phyloP scores from a whole-genome alignment of 2,329 filamentous ascomycete species.

The Apiospora arundinis region DNA sequence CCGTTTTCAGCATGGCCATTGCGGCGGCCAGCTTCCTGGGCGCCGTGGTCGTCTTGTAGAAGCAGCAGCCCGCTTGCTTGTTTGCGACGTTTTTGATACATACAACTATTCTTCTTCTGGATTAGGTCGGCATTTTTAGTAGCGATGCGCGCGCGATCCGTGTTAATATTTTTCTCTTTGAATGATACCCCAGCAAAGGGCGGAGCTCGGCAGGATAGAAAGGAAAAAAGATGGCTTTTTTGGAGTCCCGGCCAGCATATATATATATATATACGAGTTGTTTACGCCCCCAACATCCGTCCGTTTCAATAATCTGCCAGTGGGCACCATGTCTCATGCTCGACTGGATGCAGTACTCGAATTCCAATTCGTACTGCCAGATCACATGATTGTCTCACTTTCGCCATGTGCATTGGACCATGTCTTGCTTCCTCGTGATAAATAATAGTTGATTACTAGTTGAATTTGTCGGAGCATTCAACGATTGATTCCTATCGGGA shows the following conservation, averaged over 20 bases:
- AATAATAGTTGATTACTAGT: no score
- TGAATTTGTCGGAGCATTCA: background rate
- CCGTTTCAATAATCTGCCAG: background rate
- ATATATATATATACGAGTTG: background rate
- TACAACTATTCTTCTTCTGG: background rate
- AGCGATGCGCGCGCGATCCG: background rate
- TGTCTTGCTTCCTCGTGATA: background rate
- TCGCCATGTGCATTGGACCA: background rate
- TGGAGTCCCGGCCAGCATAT: background rate
- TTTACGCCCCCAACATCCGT: background rate
- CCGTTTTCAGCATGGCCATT: conserved; percentile 28
- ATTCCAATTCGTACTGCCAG: background rate
- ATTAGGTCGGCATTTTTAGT: background rate
- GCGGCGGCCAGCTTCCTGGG: conserved; percentile 32
- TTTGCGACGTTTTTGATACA: background rate
- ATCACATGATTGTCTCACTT: background rate
- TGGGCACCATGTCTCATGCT: background rate
- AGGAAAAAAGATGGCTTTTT: background rate
- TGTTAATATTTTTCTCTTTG: background rate
- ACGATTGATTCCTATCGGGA: background rate
- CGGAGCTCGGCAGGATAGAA: conserved; percentile 6
- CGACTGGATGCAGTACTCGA: background rate
- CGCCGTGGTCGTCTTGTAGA: conserved; percentile 30
- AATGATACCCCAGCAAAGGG: conserved; percentile 19
- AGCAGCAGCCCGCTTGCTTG: no score